A percentile compares a stretch with the other conserved stretches of the same genome.
phyloP scores from a whole-genome alignment of 2,329 filamentous ascomycete genomes.

The Botryotinia globosa region DNA sequence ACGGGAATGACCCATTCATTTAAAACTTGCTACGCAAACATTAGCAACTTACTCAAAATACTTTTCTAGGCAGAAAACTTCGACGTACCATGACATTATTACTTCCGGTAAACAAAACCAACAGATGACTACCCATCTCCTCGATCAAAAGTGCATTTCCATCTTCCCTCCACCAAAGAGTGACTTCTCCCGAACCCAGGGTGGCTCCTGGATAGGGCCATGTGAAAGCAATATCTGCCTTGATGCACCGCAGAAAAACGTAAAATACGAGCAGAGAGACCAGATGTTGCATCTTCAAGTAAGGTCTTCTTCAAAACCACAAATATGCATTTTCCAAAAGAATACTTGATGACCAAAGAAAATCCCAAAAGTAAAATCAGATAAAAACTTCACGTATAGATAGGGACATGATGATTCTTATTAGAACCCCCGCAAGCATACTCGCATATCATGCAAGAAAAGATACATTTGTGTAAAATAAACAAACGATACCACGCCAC shows the following conservation, averaged over 20 bases:
- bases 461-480: conserved; percentile 1
- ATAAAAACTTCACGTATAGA: background rate
- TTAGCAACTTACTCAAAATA: background rate
- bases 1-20: conserved; percentile 13
- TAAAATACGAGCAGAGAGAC: background rate
- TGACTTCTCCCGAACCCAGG: conserved; percentile 10
- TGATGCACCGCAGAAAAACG: background rate
- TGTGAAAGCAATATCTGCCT: conserved; percentile 17
- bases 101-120: conserved; percentile 17
- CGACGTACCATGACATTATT: conserved; percentile 15
- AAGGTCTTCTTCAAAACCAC: background rate
- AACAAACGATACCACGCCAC: background rate
- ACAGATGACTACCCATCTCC: conserved; percentile 13
- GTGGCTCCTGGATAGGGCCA: conserved; percentile 1
- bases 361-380: background rate
- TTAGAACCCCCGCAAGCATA: background rate
- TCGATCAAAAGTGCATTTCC: conserved; percentile 14
- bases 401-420: background rate
- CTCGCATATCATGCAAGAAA: background rate
- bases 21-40: conserved; percentile 6
- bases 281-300: conserved; percentile 15
- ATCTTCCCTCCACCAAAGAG: conserved; percentile 17
- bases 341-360: background rate
- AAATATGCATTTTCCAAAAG: conserved; percentile 14
- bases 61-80: background rate